A percentile compares a stretch with the other conserved stretches of the same genome.
phyloP scores from a whole-genome alignment of 768 basidiomycete genomes.

The Nevesoporus exiguus region DNA sequence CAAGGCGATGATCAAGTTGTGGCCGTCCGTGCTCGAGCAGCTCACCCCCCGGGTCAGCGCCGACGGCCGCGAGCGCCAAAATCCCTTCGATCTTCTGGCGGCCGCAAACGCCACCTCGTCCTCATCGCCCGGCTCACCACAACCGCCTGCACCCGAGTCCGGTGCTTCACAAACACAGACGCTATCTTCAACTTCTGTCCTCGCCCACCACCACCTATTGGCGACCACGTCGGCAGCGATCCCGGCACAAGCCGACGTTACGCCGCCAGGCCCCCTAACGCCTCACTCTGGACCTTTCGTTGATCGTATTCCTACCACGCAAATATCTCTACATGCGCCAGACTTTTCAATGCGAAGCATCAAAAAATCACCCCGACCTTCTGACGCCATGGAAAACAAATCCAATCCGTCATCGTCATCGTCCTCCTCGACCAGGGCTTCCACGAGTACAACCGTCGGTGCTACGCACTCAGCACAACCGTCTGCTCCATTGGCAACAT shows the following conservation, averaged over 20 bases:
- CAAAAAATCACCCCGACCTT: conserved; percentile 34
- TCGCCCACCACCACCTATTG: conserved; percentile 33
- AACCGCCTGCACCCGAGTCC: background rate
- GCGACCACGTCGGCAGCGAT: conserved; percentile 16
- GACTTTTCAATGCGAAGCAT: conserved; percentile 76
- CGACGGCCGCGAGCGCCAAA: conserved; percentile 43
- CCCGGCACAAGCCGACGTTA: conserved; percentile 33
- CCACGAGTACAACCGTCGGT: conserved; percentile 25
- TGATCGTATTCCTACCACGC: conserved; percentile 51
- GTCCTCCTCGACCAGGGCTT: conserved; percentile 35
- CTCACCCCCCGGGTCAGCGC: conserved; percentile 54
- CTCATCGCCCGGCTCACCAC: conserved; percentile 11
- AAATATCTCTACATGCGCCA: conserved; percentile 81
- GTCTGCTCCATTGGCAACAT: conserved; percentile 33
- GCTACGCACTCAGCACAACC: conserved; percentile 25
- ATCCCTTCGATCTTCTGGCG: conserved; percentile 59
- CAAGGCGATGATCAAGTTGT: conserved; percentile 62
- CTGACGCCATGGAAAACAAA: conserved; percentile 35
- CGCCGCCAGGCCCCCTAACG: conserved; percentile 45
- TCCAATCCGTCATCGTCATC: conserved; percentile 41
- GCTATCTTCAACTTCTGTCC: conserved; percentile 7
- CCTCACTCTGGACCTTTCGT: conserved; percentile 47
- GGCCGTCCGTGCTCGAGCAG: conserved; percentile 56
- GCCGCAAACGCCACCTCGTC: conserved; percentile 27
- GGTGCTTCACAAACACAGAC: conserved; percentile 14